Evolutionary conservation across 176 grass and related monocot genomes (phyloP), one percentile per base, ranked within the genome.

Genomic region (Typha latifolia): DNA sequence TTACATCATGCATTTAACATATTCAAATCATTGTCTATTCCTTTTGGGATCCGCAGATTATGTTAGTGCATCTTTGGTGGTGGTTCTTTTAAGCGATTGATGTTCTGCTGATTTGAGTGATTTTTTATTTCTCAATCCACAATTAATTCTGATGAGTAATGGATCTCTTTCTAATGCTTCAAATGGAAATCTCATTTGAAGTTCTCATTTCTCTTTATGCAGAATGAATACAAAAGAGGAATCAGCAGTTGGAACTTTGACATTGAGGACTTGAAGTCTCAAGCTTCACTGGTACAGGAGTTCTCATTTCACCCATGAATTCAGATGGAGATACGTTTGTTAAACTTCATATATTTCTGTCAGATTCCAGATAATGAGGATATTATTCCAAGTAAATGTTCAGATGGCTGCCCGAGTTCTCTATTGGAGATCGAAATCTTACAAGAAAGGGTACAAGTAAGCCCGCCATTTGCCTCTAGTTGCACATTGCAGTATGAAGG

Each of bases 201-300:
- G 19, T 62, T 62, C 11, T 62, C 16, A 62, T 31, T 81, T 19
- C 65, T 49, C 34, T 78, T 76, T 81, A 47, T 5, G 16, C 82
- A 99, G 94, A 87, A 77, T 72, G 89, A 99, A 84, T 99, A 99
- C 57, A 99, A 90, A 78, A 84, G 85, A 74, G 94, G 94, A 72
- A 93, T 99, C 68, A 99, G 94, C 67, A 66, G 85, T 65, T 99
- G 94, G 94, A 99, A 84, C 64, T 99, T 99, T 51, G 86, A 99
- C 65, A 71, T 93, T 12, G 94, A 99, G 50, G 94, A 99, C 66
- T 64, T 99, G 69, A 99, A 84, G 72, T 80, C 86, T 80, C 94
- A 90, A 72, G 94, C 94, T 65, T 85, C 85, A 77, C 70, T 82
- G 67, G 94, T 90, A 93, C 5, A 16, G 20, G 22, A 22, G 29